Evolutionary conservation across 805 yeast species (phyloP), one percentile per base, ranked within the genome.

Genomic region (Wickerhamiella vanderwaltii): DNA sequence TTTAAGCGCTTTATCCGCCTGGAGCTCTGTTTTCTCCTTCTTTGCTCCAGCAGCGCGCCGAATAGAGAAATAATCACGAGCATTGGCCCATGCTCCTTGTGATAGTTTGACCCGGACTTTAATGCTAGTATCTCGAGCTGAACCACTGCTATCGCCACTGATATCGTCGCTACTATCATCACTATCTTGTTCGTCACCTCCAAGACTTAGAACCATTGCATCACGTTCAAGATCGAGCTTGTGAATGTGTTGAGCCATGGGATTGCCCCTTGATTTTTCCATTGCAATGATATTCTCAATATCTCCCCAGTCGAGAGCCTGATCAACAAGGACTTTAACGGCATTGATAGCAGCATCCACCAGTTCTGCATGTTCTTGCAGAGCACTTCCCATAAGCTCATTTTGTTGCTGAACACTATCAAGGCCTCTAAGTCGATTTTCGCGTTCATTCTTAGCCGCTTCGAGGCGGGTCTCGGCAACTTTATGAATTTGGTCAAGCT

Each of bases 251-350:
- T 64, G 61, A 0, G 95, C 95, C 43, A 77, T 64, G 4, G 63
- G 59, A 51, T 78, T 82, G 1, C 79, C 77, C 50, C 77, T 71
- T 1, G 64, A 59, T 51, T 83, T 77, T 54, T 88, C 94, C 39
- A 75, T 67, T 36, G 69, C 63, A 39, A 88, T 77, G 44, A 80
- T 61, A 47, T 77, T 75, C 55, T 81, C 95, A 47, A 87, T 87
- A 46, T 84, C 79, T 32, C 73, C 72, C 98, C 98, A 88, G 57
- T 88, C 96, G 84, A 85, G 83, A 48, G 83, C 87, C 54, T 83
- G 91, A 43, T 79, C 77, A 4, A 86, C 47, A 42, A 85, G 61
- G 1, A 66, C 63, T 45, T 77, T 79, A 4, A 88, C 81, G 2
- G 81, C 77, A 6, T 56, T 59, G 45, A 73, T 78, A 36, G 91